phyloP scores from a whole-genome alignment of 139 green algal genomes.

The Picochlorum sp. region DNA sequence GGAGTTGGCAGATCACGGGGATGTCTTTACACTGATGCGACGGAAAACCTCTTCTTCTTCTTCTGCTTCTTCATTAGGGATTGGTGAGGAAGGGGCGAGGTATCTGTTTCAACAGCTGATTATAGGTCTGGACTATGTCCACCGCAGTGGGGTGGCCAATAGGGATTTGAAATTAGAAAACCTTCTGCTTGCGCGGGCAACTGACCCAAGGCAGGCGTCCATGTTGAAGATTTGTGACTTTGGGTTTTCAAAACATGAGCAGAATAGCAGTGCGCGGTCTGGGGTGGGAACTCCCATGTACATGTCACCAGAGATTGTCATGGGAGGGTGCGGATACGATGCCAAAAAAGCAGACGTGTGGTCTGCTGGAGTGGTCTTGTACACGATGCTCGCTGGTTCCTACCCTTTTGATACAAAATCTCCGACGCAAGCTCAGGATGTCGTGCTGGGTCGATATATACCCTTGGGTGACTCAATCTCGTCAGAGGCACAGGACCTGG shows the following conservation, averaged over 20 bases:
- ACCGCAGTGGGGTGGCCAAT: constrained; percentile 44
- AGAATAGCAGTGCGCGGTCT: constrained; percentile 39
- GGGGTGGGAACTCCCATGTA: constrained; percentile 61
- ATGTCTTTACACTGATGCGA: constrained; percentile 33
- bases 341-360: constrained; percentile 65
- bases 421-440: constrained; percentile 14
- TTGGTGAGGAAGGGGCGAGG: constrained; percentile 33
- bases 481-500: neutral
- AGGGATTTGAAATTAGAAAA: constrained; percentile 61
- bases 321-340: constrained; percentile 38
- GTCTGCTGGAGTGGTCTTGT: constrained; percentile 70
- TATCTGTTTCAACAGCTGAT: constrained; percentile 59
- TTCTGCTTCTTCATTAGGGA: constrained; percentile 15
- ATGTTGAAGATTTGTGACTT: constrained; percentile 64
- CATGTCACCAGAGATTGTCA: constrained; percentile 69
- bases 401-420: constrained; percentile 77
- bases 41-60: neutral
- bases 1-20: constrained; percentile 56
- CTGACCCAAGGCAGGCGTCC: constrained; percentile 13
- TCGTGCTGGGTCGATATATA: constrained; percentile 18
- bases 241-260: constrained; percentile 58
- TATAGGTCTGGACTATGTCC: constrained; percentile 48
- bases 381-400: constrained; percentile 59
- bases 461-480: neutral
- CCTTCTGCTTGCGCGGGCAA: constrained; percentile 39